Conservation (phyloP, 495 filamentous ascomycete species). For the Penicillium paxilli region DNA sequence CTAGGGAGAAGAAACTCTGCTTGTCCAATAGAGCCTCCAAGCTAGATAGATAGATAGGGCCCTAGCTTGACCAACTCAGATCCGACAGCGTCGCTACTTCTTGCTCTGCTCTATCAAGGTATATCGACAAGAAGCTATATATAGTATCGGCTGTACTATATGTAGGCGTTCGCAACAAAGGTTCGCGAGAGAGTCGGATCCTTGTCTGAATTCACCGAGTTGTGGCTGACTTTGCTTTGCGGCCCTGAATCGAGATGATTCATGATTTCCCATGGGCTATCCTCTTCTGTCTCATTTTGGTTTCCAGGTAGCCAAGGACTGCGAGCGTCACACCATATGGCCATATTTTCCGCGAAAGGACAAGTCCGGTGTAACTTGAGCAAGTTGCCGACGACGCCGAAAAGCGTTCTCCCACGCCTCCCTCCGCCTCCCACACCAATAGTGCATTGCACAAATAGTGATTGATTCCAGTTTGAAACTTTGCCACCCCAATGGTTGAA, state of each 20-base stretch:
- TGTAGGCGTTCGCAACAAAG: slow-evolving; percentile 39
- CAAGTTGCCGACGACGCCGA: not conserved
- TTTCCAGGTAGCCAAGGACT: not conserved
- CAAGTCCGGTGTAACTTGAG: not conserved
- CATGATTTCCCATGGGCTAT: not conserved
- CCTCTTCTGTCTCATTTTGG: not conserved
- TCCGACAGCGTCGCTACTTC: slow-evolving; percentile 48
- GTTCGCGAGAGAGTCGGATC: slow-evolving; percentile 24
- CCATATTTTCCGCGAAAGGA: not conserved
- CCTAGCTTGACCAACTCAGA: slow-evolving; percentile 36
- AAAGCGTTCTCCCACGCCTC: not conserved
- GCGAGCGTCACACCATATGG: not conserved
- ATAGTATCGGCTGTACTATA: slow-evolving; percentile 60
- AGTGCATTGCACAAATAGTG: not conserved
- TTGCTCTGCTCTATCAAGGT: slow-evolving; percentile 64
- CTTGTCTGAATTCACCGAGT: too few relatives aligned
- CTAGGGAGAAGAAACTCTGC: slow-evolving; percentile 24
- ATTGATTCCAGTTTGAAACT: not conserved
- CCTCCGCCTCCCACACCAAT: not conserved
- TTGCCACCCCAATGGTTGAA: not conserved
- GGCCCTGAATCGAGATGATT: not conserved
- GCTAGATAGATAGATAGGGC: slow-evolving; percentile 42
- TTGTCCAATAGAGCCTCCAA: slow-evolving; percentile 47
- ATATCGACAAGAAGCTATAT: slow-evolving; percentile 69
- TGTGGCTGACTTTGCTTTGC: not conserved